Evolutionary conservation across 1,139 yeast genomes (phyloP), one percentile per base, ranked within the genome.

Genomic region (Nakaseomyces sp.): DNA sequence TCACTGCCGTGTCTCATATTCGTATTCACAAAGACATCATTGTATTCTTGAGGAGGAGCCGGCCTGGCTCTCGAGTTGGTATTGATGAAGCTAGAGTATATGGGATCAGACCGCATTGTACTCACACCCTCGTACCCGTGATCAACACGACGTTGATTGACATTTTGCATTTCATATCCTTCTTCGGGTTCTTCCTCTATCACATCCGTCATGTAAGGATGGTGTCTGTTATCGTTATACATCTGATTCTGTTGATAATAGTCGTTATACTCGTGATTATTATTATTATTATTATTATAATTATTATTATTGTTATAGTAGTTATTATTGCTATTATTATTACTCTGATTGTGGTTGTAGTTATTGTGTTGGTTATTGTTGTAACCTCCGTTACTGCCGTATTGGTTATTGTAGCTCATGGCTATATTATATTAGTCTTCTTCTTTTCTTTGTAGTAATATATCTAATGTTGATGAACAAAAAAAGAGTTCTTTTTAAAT

Each of bases 391-490:
- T 30, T 15, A 30, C 19, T 18, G 10, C 19, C 17, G 29, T 26
- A 26, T 8, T 26, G 29, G 12, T 26, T 30, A 30, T 30, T 30
- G 33, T 43, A 35, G 20, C 43, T 43, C 48, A 45, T 45, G 25
- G 16, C 29, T 5, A 15, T 30, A 30, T 9, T 30, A 30, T 30
- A 30, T 13, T 5, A n/a, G n/a, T n/a, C n/a, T n/a, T n/a, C n/a
- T n/a, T 22, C 6, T 30, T 30, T 6, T 30, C 16, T 12, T 28
- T 28, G 15, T 3, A 12, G 15, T 28, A 5, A 9, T 28, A 5
- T 12, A 7, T 12, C 30, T 28, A 12, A 5, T 28, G 3, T 22
- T 6, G 9, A 22, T 22, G 2, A 22, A 22, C 6, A 9, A 22
- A 7, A 2, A 22, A 20, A 5, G 24, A 20, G 9, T 2, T 7